These are phyloP conservation scores for Aspergillus phoenicis DNA, from an alignment of 2,329 filamentous ascomycete species.

Conservation along the genomic window DNA sequence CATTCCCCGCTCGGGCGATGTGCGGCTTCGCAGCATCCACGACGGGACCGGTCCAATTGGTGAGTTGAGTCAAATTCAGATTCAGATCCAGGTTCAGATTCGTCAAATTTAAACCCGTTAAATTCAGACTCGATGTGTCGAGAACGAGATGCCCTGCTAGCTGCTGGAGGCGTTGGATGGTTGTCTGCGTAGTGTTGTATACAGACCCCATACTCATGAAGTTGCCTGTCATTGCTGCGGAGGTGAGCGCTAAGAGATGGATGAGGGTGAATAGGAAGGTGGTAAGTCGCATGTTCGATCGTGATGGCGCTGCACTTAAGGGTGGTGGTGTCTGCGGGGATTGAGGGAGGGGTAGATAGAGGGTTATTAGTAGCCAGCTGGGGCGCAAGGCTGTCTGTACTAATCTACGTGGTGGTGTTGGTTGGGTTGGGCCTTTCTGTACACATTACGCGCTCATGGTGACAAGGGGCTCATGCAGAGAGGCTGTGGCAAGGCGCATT, in stretches of 20 bases:
- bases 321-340: too few relatives aligned
- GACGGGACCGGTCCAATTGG: background rate
- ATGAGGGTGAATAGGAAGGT: background rate
- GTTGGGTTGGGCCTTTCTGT: background rate
- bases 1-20: background rate
- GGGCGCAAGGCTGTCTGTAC: background rate
- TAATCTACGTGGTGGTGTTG: background rate
- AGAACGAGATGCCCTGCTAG: background rate
- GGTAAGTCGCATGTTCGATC: background rate
- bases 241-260: background rate
- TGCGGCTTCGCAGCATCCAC: background rate
- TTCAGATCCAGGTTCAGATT: too few relatives aligned
- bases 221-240: background rate
- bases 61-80: background rate
- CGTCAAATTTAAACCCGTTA: background rate
- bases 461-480: background rate
- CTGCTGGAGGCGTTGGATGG: background rate
- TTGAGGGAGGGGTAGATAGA: background rate
- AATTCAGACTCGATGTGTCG: background rate
- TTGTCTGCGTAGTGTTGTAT: background rate
- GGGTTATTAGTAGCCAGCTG: background rate
- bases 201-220: background rate
- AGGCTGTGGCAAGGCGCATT: conserved; percentile 2
- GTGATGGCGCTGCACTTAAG: background rate
- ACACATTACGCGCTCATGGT: background rate